phyloP scores from a whole-genome alignment of 1,284 basidiomycete species.

The Thelephora terrestris region DNA sequence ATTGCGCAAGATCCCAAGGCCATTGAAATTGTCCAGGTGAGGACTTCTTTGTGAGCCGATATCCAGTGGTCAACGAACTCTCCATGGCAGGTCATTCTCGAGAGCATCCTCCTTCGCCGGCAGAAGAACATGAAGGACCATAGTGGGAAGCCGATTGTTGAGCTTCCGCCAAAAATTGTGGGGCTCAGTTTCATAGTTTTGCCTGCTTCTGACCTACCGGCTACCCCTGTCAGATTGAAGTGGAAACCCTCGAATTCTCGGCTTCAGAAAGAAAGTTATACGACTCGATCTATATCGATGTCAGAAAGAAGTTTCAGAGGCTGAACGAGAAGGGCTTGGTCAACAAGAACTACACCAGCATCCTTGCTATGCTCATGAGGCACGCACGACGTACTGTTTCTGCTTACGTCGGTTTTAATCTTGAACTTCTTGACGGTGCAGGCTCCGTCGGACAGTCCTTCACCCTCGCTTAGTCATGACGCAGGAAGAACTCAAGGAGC shows the following conservation, averaged over 20 bases:
- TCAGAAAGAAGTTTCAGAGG: slow-evolving; percentile 65
- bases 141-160: slow-evolving; percentile 83
- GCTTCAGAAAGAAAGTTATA: slow-evolving; percentile 74
- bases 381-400: slow-evolving; percentile 21
- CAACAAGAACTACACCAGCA: slow-evolving; percentile 82
- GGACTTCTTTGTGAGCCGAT: too few relatives aligned
- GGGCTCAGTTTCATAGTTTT: not conserved
- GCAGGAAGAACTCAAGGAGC: slow-evolving; percentile 27
- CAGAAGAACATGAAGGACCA: slow-evolving; percentile 92
- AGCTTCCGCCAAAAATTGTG: slow-evolving; percentile 74
- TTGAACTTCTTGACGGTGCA: slow-evolving; percentile 21
- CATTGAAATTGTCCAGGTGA: slow-evolving; percentile 76
- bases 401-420: slow-evolving; percentile 2
- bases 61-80: not conserved
- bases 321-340: slow-evolving; percentile 69
- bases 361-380: slow-evolving; percentile 88
- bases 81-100: slow-evolving; percentile 57
- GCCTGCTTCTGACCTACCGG: not conserved
- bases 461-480: slow-evolving; percentile 72
- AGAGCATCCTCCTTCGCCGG: slow-evolving; percentile 81
- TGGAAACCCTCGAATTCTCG: slow-evolving; percentile 72
- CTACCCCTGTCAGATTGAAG: slow-evolving; percentile 31
- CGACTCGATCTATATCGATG: slow-evolving; percentile 60
- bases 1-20: slow-evolving; percentile 81
- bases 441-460: slow-evolving; percentile 77